Base-by-base conservation (phyloP, 2,329 filamentous ascomycete genomes). In the Boeremia lycopersici region DNA sequence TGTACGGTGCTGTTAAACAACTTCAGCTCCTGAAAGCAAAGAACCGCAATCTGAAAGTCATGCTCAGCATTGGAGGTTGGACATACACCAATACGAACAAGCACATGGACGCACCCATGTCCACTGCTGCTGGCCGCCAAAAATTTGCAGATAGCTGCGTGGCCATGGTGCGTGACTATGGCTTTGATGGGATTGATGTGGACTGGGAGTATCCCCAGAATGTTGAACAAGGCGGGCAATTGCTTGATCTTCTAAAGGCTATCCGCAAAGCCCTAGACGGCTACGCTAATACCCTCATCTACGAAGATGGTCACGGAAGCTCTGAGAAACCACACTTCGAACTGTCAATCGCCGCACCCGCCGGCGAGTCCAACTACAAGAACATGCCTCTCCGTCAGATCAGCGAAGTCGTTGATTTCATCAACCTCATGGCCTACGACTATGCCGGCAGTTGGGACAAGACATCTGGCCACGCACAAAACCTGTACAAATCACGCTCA, bases 51-150 rank as follows among this genome's bases (percentile, higher is more conserved):
- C 75, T 96, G 53, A 96, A 96, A 75, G 82, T 89, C 3, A 82
- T 97, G 11, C 83, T 97, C 4, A 92, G 89, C 48, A 90, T 96
- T 56, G 91, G 91, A 35, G 91, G 91, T 13, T 95, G 88, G 86
- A 89, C 86, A 0, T 91, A 89, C 71, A 90, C 88, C 3, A 63
- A 72, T 36, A 59, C 60, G 17, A 57, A 65, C 25, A 75, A 84
- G 73, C 95, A 96, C 77, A 96, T 97, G 75, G 79, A 85, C 1
- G 78, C 77, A 26, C 89, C 91, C 0, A 85, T 85, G 0, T 85
- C 84, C 15, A 88, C 87, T 0, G 79, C 81, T 0, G 77, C 79
- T 6, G 85, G 87, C 7, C 83, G 90, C 11, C 76, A 78, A 56
- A 81, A 60, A 1, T 96, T 96, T 70, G 90, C 89, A 1, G 79